Conservation (phyloP, 139 green algal species). For the Trebouxia sp. region DNA sequence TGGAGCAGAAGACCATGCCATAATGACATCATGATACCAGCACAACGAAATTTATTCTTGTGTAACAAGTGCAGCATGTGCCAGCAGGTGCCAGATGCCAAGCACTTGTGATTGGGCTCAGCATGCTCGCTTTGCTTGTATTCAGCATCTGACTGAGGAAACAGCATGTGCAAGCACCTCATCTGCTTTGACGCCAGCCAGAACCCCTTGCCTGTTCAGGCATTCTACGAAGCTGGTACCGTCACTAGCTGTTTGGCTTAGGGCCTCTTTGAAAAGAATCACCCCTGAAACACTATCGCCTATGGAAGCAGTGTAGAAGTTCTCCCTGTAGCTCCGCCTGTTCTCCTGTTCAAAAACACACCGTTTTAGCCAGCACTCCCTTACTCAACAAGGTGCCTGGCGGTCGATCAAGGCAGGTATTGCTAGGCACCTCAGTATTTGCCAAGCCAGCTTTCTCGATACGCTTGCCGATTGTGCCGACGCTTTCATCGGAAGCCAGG, state of each 20-base stretch:
- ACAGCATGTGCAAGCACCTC: constrained; percentile 45
- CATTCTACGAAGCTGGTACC: constrained; percentile 74
- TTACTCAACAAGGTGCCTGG: too few relatives aligned
- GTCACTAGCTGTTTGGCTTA: constrained; percentile 67
- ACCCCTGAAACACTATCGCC: constrained; percentile 71
- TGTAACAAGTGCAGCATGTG: too few relatives aligned
- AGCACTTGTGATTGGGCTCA: too few relatives aligned
- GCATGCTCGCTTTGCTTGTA: too few relatives aligned
- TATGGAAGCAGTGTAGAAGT: constrained; percentile 73
- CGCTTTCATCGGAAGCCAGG: constrained; percentile 81
- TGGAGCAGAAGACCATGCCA: too few relatives aligned
- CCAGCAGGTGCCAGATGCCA: too few relatives aligned
- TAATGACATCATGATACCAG: too few relatives aligned
- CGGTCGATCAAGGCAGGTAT: background rate
- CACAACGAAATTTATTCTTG: too few relatives aligned
- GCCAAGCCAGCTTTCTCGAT: constrained; percentile 54
- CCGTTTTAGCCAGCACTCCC: background rate
- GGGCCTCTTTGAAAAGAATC: constrained; percentile 94
- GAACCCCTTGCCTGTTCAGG: constrained; percentile 66
- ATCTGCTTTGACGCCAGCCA: constrained; percentile 88
- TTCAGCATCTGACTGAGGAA: too few relatives aligned
- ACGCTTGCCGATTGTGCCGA: constrained; percentile 82
- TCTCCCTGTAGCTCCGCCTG: constrained; percentile 68
- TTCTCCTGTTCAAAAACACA: constrained; percentile 41
- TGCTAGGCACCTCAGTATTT: constrained; percentile 49